phyloP scores from a whole-genome alignment of 2,329 filamentous ascomycete species.

The Dactylellina haptotyla region DNA sequence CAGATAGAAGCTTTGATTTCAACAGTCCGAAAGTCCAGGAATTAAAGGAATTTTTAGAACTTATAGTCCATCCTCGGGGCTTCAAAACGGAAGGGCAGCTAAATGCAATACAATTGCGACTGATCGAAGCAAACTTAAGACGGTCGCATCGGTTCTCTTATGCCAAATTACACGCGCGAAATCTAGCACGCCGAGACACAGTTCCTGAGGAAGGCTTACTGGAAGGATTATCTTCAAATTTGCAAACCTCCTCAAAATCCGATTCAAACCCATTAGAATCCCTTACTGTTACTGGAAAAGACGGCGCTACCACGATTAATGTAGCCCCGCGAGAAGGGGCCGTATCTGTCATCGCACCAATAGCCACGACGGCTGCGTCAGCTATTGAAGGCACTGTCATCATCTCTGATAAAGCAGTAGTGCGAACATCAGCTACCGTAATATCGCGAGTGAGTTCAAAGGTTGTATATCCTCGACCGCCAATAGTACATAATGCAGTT shows the following conservation, averaged over 20 bases:
- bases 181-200: slow-evolving; percentile 11
- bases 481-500: background rate
- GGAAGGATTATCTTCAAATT: too few species aligned
- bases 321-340: background rate
- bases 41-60: slow-evolving; percentile 17
- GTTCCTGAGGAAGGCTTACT: too few species aligned
- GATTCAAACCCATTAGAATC: too few species aligned
- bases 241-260: background rate
- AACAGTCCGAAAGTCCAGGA: slow-evolving; percentile 2
- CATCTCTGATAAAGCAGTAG: background rate
- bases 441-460: slow-evolving; percentile 14
- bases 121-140: slow-evolving; percentile 33
- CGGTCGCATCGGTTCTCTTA: slow-evolving; percentile 31
- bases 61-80: slow-evolving; percentile 16
- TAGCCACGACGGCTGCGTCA: slow-evolving; percentile 20
- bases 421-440: slow-evolving; percentile 2
- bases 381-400: slow-evolving; percentile 32
- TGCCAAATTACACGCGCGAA: slow-evolving; percentile 24
- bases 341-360: background rate
- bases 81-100: slow-evolving; percentile 17
- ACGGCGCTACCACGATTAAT: background rate
- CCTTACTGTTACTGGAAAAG: background rate
- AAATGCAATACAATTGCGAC: slow-evolving; percentile 11
- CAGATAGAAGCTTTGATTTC: slow-evolving; percentile 19
- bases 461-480: slow-evolving; percentile 26